phyloP scores from a whole-genome alignment of 179 eudicot genomes.

The Dionaea muscipula region DNA sequence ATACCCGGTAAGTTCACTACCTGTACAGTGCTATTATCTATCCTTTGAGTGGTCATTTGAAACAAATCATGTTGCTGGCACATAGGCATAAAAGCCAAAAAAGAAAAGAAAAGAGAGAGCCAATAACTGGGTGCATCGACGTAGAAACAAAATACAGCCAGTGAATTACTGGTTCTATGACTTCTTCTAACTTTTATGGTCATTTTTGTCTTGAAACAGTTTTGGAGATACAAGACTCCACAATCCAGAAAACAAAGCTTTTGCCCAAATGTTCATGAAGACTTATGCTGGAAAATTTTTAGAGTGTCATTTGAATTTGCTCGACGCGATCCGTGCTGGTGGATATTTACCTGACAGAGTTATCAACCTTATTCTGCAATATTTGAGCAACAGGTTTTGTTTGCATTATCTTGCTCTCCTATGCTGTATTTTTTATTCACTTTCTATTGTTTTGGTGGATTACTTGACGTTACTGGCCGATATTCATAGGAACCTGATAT shows the following conservation, averaged over 20 bases:
- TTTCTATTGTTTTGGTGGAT: background rate
- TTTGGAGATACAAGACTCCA: slow-evolving; percentile 87
- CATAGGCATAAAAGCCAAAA: too few relatives aligned
- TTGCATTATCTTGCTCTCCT: slow-evolving; percentile 15
- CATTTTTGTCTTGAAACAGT: slow-evolving; percentile 24
- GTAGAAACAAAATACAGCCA: background rate
- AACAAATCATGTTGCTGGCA: background rate
- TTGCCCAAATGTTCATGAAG: slow-evolving; percentile 92
- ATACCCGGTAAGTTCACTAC: slow-evolving; percentile 53
- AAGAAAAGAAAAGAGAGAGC: too few relatives aligned
- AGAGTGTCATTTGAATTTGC: slow-evolving; percentile 89
- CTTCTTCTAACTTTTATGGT: slow-evolving; percentile 1
- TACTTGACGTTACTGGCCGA: background rate
- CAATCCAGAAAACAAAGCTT: slow-evolving; percentile 82
- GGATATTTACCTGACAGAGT: slow-evolving; percentile 97
- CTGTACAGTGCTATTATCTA: background rate
- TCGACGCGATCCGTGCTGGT: slow-evolving; percentile 77
- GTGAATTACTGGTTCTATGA: background rate
- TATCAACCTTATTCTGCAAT: slow-evolving; percentile 83
- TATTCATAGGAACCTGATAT: background rate
- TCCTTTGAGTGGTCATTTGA: background rate
- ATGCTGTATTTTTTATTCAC: background rate
- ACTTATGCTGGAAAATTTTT: slow-evolving; percentile 83
- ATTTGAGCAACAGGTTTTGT: slow-evolving; percentile 93
- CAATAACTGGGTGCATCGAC: too few relatives aligned